Evolutionary conservation across 345 rosid species (phyloP).

Genomic region (Mangifera indica): DNA sequence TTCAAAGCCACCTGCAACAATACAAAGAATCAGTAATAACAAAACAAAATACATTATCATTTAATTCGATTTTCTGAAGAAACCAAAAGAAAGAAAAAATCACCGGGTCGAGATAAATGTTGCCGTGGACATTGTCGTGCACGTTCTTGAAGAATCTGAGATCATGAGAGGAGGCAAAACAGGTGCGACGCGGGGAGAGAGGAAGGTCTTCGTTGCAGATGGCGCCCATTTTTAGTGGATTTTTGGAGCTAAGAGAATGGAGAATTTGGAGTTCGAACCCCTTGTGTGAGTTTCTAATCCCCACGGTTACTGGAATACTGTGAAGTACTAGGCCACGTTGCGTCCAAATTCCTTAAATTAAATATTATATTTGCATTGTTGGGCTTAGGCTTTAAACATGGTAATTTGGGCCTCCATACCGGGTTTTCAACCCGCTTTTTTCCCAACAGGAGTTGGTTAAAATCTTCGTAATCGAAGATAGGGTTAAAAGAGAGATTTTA

Average conservation of each 20-base stretch:
- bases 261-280: not conserved
- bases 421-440: too few species aligned
- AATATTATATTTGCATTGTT: too few species aligned
- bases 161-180: constrained; percentile 32
- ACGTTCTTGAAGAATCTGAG: constrained; percentile 63
- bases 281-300: not conserved
- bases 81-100: not conserved
- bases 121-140: constrained; percentile 87
- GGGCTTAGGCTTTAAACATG: too few species aligned
- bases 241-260: not conserved
- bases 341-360: too few species aligned
- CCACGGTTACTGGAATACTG: too few species aligned
- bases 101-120: constrained; percentile 80
- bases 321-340: too few species aligned
- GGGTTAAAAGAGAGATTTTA: too few species aligned
- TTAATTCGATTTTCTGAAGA: not conserved
- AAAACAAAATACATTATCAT: not conserved
- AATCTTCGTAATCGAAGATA: too few species aligned
- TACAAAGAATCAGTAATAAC: not conserved
- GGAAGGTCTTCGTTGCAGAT: constrained; percentile 43
- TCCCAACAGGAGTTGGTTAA: too few species aligned
- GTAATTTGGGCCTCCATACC: too few species aligned
- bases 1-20: constrained; percentile 65
- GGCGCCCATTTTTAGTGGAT: constrained; percentile 53
- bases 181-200: constrained; percentile 26